phyloP scores from a whole-genome alignment of 106 monocot species.

The Vanilla planifolia region DNA sequence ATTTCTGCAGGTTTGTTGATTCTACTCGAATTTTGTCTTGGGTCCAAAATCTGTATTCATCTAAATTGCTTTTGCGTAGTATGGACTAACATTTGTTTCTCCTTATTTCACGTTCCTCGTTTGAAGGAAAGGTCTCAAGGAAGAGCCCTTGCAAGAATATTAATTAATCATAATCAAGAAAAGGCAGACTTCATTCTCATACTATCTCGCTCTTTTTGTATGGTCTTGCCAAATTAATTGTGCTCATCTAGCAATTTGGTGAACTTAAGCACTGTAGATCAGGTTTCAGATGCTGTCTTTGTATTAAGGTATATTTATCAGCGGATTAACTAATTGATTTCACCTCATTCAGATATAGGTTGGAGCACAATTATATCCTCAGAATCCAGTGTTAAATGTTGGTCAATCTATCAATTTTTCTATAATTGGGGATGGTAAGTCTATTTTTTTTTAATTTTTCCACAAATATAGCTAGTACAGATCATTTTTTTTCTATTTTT shows the following conservation, averaged over 20 bases:
- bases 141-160: conserved; percentile 67
- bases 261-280: background rate
- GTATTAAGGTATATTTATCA: background rate
- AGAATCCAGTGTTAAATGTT: conserved; percentile 56
- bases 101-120: background rate
- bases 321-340: too few relatives aligned
- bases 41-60: background rate
- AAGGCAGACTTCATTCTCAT: conserved; percentile 78
- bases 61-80: too few relatives aligned
- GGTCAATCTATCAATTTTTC: conserved; percentile 68
- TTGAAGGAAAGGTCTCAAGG: conserved; percentile 63
- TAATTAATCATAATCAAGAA: conserved; percentile 43
- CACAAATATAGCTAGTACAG: background rate
- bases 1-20: conserved; percentile 42
- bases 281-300: background rate
- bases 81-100: too few relatives aligned
- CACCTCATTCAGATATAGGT: conserved; percentile 52
- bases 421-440: conserved; percentile 63
- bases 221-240: background rate
- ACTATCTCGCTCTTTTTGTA: conserved; percentile 8
- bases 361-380: conserved; percentile 73
- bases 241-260: background rate
- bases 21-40: conserved; percentile 1
- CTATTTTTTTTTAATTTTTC: background rate
- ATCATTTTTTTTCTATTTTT: too few relatives aligned